phyloP scores from a whole-genome alignment of 2,329 filamentous ascomycete species.

The Septoria petroselini region DNA sequence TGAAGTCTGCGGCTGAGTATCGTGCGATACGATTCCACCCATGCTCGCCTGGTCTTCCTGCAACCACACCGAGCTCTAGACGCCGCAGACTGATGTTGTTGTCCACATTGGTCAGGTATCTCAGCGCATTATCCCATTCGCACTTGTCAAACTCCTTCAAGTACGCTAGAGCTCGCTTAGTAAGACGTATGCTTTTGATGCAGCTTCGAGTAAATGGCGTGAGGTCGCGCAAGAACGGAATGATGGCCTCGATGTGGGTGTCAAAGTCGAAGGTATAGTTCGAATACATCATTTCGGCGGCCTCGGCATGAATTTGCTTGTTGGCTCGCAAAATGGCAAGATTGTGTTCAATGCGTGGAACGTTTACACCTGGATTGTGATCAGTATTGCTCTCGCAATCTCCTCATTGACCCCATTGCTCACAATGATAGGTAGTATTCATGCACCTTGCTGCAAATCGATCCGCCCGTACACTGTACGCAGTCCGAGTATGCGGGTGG shows the following conservation, averaged over 20 bases:
- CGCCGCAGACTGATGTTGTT: slow-evolving; percentile 40
- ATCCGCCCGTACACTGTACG: slow-evolving; percentile 42
- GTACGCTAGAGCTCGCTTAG: slow-evolving; percentile 55
- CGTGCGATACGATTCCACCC: slow-evolving; percentile 52
- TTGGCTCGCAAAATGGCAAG: slow-evolving; percentile 33
- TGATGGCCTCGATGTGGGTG: slow-evolving; percentile 57
- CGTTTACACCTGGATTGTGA: slow-evolving; percentile 44
- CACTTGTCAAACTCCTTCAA: slow-evolving; percentile 55
- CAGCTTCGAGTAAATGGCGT: slow-evolving; percentile 49
- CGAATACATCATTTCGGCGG: slow-evolving; percentile 56
- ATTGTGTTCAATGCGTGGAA: slow-evolving; percentile 38
- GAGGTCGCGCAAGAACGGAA: slow-evolving; percentile 59
- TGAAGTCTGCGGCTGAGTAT: slow-evolving; percentile 49
- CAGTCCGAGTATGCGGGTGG: slow-evolving; percentile 35
- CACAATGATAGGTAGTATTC: slow-evolving; percentile 54
- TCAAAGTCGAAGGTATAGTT: slow-evolving; percentile 59
- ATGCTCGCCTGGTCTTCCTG: slow-evolving; percentile 47
- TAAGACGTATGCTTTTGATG: slow-evolving; percentile 52
- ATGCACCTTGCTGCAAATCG: slow-evolving; percentile 44
- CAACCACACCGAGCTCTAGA: slow-evolving; percentile 53
- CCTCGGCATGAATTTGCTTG: slow-evolving; percentile 54
- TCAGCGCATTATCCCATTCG: slow-evolving; percentile 56
- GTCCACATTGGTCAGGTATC: slow-evolving; percentile 41
- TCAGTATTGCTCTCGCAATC: no score
- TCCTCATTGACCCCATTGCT: no score